These are phyloP conservation scores for Cornus controversa DNA, from an alignment of 148 eudicot genomes.

Conservation along the genomic window DNA sequence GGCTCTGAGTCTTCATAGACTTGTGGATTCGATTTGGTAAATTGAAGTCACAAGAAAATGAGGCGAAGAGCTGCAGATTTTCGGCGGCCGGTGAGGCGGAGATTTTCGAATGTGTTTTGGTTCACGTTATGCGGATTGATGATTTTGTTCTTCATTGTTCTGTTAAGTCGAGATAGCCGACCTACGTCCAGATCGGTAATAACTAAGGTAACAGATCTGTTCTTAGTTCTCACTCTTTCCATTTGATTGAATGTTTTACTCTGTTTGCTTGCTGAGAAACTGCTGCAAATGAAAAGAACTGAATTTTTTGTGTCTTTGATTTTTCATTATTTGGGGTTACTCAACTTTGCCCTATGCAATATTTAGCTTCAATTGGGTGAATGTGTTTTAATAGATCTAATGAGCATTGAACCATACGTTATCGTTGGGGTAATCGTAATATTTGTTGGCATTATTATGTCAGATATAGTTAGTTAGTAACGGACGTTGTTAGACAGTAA, in stretches of 20 bases:
- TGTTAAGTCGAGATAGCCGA: constrained; percentile 51
- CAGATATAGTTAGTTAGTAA: not conserved
- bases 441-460: not conserved
- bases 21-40: not conserved
- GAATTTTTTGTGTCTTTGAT: not conserved
- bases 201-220: constrained; percentile 37
- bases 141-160: constrained; percentile 51
- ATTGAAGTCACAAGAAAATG: constrained; percentile 25
- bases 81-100: constrained; percentile 64
- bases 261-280: not conserved
- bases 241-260: not conserved
- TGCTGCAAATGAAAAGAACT: not conserved
- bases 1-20: not conserved
- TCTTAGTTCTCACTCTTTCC: not conserved
- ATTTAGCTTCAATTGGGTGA: not conserved
- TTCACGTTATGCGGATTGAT: constrained; percentile 53
- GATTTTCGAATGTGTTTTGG: constrained; percentile 67
- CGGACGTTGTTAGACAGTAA: not conserved
- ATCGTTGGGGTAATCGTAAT: not conserved
- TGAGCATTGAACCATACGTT: not conserved
- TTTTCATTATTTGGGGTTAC: not conserved
- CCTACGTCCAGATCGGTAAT: constrained; percentile 48
- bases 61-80: constrained; percentile 63
- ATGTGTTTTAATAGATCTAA: not conserved
- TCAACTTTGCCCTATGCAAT: not conserved